These are phyloP conservation scores for Boeremia exigua DNA, from an alignment of 2,329 filamentous ascomycete genomes.

Conservation along the genomic window DNA sequence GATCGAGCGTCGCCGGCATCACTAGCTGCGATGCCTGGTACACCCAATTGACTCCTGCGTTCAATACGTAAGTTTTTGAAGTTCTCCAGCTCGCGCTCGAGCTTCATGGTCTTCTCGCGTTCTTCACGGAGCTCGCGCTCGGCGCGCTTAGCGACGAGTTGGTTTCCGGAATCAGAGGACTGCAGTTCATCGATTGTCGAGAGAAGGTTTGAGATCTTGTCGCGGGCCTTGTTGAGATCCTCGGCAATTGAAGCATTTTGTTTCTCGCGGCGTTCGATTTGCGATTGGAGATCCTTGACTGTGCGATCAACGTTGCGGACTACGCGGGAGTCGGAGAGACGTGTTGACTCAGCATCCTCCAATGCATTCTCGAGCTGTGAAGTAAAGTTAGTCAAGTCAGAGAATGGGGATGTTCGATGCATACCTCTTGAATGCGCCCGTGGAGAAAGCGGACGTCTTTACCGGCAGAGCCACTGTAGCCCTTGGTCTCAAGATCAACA, in stretches of 20 bases:
- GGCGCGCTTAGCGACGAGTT: slow-evolving; percentile 81
- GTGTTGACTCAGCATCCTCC: slow-evolving; percentile 79
- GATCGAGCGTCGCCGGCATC: slow-evolving; percentile 52
- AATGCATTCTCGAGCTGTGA: slow-evolving; percentile 83
- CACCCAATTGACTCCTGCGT: slow-evolving; percentile 49
- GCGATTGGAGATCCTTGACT: slow-evolving; percentile 89
- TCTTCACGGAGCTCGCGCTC: slow-evolving; percentile 92
- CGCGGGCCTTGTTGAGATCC: slow-evolving; percentile 82
- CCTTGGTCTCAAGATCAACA: slow-evolving; percentile 95
- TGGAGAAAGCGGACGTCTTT: slow-evolving; percentile 95
- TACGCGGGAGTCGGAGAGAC: slow-evolving; percentile 81
- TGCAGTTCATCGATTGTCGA: slow-evolving; percentile 94
- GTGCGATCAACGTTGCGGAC: slow-evolving; percentile 92
- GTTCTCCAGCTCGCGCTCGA: slow-evolving; percentile 88
- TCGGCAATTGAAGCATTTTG: slow-evolving; percentile 80
- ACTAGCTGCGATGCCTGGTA: slow-evolving; percentile 47
- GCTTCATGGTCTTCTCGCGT: slow-evolving; percentile 75
- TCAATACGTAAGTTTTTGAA: slow-evolving; percentile 77
- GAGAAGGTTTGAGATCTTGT: slow-evolving; percentile 89
- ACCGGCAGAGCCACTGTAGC: slow-evolving; percentile 84
- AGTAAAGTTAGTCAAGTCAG: slow-evolving; percentile 17
- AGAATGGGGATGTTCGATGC: slow-evolving; percentile 33
- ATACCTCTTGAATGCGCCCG: slow-evolving; percentile 92
- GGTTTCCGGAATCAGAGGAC: slow-evolving; percentile 79
- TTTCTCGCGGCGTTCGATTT: slow-evolving; percentile 93